These are phyloP conservation scores for Smallanthus sonchifolius DNA, from an alignment of 129 eudicot genomes.

Conservation along the genomic window DNA sequence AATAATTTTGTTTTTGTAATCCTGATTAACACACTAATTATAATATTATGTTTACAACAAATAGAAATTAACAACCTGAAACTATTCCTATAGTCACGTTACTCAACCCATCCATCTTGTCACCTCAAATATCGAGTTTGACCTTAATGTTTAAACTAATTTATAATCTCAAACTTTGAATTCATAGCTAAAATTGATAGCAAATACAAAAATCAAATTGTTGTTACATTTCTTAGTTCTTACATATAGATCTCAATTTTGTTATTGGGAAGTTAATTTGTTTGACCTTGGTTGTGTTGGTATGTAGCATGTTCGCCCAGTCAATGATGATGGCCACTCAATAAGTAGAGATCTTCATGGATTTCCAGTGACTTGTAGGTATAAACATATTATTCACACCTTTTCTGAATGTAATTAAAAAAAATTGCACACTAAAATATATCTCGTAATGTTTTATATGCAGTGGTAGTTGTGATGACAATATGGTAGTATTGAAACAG, in stretches of 20 bases:
- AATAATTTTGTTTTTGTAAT: not conserved
- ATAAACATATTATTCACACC: not conserved
- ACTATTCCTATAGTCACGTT: not conserved
- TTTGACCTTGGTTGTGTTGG: constrained; percentile 18
- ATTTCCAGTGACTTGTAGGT: constrained; percentile 92
- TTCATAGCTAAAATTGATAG: not conserved
- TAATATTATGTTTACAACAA: not conserved
- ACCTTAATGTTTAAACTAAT: not conserved
- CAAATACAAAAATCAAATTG: not conserved
- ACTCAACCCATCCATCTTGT: not conserved
- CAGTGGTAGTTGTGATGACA: constrained; percentile 86
- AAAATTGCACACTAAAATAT: not conserved
- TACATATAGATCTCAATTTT: not conserved
- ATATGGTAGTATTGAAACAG: constrained; percentile 82
- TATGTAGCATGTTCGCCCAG: constrained; percentile 83
- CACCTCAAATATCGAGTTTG: not conserved
- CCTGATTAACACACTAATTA: not conserved
- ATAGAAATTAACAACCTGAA: not conserved
- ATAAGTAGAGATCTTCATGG: constrained; percentile 89
- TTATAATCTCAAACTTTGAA: not conserved
- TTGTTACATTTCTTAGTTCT: constrained; percentile 2
- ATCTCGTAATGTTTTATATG: constrained; percentile 20
- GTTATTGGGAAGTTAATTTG: not conserved
- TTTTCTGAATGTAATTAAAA: constrained; percentile 6
- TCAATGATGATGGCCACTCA: constrained; percentile 76